A percentile compares a stretch with the other conserved stretches of the same genome.
phyloP scores from a whole-genome alignment of 2,329 filamentous ascomycete species.

The Pseudogymnoascus sp. region DNA sequence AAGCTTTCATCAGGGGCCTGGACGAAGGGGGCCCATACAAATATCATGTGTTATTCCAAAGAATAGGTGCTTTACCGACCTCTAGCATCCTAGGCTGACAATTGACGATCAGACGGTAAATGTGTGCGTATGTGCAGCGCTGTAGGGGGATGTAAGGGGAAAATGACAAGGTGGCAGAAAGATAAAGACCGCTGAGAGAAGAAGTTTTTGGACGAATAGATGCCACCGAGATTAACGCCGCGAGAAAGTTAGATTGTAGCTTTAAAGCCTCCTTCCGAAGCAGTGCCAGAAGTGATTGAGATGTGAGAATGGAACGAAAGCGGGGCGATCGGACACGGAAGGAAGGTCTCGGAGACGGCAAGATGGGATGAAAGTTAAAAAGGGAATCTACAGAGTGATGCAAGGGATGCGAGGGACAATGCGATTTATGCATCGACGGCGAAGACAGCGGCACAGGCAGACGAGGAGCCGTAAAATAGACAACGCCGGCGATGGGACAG shows the following conservation, averaged over 20 bases:
- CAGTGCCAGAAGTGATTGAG: not conserved
- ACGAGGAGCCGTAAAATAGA: constrained; percentile 1
- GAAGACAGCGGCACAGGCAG: constrained; percentile 7
- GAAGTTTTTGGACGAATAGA: not conserved
- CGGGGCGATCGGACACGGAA: not conserved
- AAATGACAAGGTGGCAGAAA: not conserved
- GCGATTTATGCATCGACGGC: constrained; percentile 3
- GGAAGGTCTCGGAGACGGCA: constrained; percentile 1
- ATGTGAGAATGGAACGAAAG: constrained; percentile 10
- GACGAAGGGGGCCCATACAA: not conserved
- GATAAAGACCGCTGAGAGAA: not conserved
- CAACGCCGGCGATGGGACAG: not conserved
- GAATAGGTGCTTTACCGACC: not conserved
- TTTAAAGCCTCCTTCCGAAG: not conserved
- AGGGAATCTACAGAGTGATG: constrained; percentile 7
- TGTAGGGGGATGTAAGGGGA: not conserved
- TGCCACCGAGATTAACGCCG: not conserved
- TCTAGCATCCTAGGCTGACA: not conserved
- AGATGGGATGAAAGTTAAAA: constrained; percentile 8
- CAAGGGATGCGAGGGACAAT: not conserved
- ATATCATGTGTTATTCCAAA: constrained; percentile 6
- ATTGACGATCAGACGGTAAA: constrained; percentile 5
- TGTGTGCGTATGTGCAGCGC: not conserved
- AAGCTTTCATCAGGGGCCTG: not conserved
- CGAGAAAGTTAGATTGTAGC: not conserved